Base-by-base conservation (phyloP, 495 filamentous ascomycete genomes). In the Durotheca rogersii region DNA sequence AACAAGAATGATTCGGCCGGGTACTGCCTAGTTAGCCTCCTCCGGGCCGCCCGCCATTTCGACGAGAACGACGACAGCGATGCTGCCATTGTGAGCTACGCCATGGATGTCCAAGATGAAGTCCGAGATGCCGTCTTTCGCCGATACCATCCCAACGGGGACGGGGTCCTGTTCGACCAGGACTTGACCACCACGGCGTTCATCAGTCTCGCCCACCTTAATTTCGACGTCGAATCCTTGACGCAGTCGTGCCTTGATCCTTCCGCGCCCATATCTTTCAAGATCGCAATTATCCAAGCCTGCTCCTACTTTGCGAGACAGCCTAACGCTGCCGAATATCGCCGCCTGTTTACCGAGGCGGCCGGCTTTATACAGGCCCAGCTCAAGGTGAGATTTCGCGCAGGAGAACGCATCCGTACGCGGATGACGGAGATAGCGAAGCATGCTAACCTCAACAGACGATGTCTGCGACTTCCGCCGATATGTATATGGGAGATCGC, bases 51-150 rank as follows among this genome's bases (percentile, higher is more conserved):
- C 3, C 71, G 78, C 18, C 77, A 84, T 56, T 84, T 85, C 43
- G 67, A 75, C 17, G 68, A n/a, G n/a, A n/a, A n/a, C n/a, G n/a
- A 74, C 6, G 79, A 84, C 31, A 77, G 72, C 44, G 82, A 85
- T 46, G 75, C 75, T 16, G 81, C 81, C 0, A 68, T 85, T 45
- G 64, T 83, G 46, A 81, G 79, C 56, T 85, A 82, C 58, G 82
- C 81, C 7, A 70, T 83, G 59, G 82, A 85, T 56, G 75, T 85
- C 14, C 82, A 83, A 58, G 80, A 84, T 49, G 82, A 85, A 62
- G 70, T 85, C 7, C 67, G 73, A 17, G 82, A 84, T 40, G 81
- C 80, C 33, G 78, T 84, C 15, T 85, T 85, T 44, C 72, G 79
- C 23, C 74, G 73, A 29, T 70, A 75, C 32, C 57, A 68, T 10